phyloP scores from a whole-genome alignment of 164 flowering plant species.

The Annona cherimola region DNA sequence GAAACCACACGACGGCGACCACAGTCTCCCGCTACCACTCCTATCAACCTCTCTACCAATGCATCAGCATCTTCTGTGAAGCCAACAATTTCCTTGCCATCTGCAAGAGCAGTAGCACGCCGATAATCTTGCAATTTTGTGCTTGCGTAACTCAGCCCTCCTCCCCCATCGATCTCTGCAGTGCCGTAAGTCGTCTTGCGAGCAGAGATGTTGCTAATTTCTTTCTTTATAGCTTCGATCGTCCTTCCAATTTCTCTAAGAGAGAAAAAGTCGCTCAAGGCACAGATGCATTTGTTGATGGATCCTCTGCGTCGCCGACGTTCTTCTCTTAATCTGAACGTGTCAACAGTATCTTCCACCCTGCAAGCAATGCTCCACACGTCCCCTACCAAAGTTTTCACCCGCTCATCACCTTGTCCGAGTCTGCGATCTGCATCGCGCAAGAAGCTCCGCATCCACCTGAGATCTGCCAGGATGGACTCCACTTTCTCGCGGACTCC shows the following conservation, averaged over 20 bases:
- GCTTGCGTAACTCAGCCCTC: not conserved
- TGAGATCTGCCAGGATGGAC: conserved; percentile 17
- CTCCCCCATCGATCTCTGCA: not conserved
- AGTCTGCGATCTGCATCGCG: conserved; percentile 18
- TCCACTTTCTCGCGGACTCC: conserved; percentile 19
- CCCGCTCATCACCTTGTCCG: conserved; percentile 3
- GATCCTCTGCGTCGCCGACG: not conserved
- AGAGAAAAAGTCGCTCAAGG: not conserved
- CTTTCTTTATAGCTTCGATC: not conserved
- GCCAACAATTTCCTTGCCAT: no score
- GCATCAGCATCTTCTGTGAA: no score
- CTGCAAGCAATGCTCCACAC: conserved; percentile 14
- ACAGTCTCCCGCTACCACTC: no score
- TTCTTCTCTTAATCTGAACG: conserved; percentile 3
- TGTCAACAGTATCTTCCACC: conserved; percentile 17
- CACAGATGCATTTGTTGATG: not conserved
- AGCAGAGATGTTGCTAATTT: not conserved
- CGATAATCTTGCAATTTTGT: not conserved
- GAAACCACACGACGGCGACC: no score
- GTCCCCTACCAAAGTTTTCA: conserved; percentile 17
- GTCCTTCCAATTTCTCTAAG: not conserved
- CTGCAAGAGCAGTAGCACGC: not conserved
- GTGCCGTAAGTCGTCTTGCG: conserved; percentile 9
- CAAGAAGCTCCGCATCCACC: conserved; percentile 22
- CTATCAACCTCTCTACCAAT: no score